Percentiles rank a stretch among this genome's conserved stretches.
Evolutionary conservation across 2,329 filamentous ascomycete species (phyloP).

Genomic region (Ophiostoma australiae): DNA sequence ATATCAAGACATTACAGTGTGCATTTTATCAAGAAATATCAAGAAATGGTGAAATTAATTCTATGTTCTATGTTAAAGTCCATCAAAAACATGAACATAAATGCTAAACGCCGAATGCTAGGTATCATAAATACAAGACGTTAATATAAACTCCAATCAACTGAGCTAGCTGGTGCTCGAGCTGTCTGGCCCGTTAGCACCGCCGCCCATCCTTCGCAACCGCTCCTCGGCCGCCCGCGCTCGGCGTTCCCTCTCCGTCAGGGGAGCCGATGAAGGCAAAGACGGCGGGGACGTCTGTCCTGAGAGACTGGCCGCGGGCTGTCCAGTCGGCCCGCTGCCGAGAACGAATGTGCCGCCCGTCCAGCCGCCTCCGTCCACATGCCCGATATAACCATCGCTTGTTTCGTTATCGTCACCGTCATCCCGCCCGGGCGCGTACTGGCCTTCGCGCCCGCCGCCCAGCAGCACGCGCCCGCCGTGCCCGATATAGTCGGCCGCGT

Average conservation of each 20-base stretch:
- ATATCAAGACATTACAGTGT: background rate
- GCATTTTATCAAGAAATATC: background rate
- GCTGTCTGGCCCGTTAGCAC: background rate
- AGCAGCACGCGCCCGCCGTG: constrained; percentile 56
- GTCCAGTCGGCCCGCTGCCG: constrained; percentile 45
- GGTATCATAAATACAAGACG: background rate
- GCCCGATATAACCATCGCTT: constrained; percentile 48
- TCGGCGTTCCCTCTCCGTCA: constrained; percentile 68
- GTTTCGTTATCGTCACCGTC: constrained; percentile 46
- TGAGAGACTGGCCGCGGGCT: constrained; percentile 32
- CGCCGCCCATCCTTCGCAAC: constrained; percentile 41
- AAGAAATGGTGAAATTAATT: background rate
- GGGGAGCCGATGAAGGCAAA: constrained; percentile 28
- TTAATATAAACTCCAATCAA: background rate
- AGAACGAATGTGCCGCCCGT: constrained; percentile 73
- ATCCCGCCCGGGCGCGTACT: constrained; percentile 50
- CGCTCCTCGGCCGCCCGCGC: constrained; percentile 69
- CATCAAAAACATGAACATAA: background rate
- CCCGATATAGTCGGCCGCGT: constrained; percentile 69
- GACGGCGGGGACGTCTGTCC: constrained; percentile 23
- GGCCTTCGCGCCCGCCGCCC: constrained; percentile 62
- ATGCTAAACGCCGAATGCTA: constrained; percentile 8
- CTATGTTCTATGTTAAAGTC: too few relatives aligned
- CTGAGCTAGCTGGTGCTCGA: background rate
- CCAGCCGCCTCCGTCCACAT: constrained; percentile 70